phyloP scores from a whole-genome alignment of 331 rosid genomes.

The Spiraea crenata region DNA sequence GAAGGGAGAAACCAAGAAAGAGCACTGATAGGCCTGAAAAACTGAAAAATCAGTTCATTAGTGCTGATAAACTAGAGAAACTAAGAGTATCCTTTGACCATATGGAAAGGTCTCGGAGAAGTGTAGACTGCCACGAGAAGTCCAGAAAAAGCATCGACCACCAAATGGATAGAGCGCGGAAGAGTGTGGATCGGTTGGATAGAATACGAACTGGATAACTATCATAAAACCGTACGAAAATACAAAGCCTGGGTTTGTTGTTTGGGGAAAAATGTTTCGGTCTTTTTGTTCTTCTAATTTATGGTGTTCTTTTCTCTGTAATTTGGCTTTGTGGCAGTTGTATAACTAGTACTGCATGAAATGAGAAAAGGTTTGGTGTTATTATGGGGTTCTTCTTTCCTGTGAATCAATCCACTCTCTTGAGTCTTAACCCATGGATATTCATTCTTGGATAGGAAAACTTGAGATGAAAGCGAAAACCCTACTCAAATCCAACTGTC shows the following conservation, averaged over 20 bases:
- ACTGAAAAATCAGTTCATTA: constrained; percentile 54
- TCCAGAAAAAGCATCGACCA: constrained; percentile 81
- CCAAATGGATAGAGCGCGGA: constrained; percentile 79
- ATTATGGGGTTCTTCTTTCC: constrained; percentile 14
- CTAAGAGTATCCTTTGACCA: constrained; percentile 66
- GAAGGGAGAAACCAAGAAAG: constrained; percentile 85
- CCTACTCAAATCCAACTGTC: no score
- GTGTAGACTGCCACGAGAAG: constrained; percentile 92
- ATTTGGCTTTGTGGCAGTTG: constrained; percentile 56
- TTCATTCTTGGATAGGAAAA: no score
- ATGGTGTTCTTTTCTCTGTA: constrained; percentile 57
- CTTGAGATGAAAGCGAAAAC: no score
- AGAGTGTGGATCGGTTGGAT: constrained; percentile 87
- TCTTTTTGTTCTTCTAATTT: constrained; percentile 26
- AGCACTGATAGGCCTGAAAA: constrained; percentile 85
- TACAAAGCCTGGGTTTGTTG: constrained; percentile 50
- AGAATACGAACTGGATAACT: constrained; percentile 71
- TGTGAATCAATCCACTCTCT: constrained; percentile 2
- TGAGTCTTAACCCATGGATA: background rate
- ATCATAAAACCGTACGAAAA: constrained; percentile 34
- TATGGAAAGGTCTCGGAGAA: constrained; percentile 80
- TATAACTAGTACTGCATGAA: constrained; percentile 42
- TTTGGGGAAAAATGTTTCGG: constrained; percentile 42
- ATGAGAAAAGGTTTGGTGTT: constrained; percentile 52
- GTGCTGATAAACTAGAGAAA: constrained; percentile 76